Evolutionary conservation across 2,329 filamentous ascomycete genomes (phyloP).

Genomic region (Epicoccum nigrum): DNA sequence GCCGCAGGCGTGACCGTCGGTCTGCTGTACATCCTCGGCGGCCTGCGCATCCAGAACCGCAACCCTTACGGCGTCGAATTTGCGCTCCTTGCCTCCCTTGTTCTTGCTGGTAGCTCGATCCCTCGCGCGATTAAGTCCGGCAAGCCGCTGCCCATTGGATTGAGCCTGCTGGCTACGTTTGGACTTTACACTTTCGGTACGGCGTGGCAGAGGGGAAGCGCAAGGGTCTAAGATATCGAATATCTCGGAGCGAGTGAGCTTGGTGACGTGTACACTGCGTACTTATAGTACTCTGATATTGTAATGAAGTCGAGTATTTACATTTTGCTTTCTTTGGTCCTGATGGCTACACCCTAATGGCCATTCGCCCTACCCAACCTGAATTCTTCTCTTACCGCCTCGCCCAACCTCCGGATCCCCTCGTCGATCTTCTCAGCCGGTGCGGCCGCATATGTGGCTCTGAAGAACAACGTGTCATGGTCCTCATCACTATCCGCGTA

Average conservation of each 20-base stretch:
- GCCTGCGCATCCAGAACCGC: slow-evolving; percentile 74
- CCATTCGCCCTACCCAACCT: slow-evolving; percentile 43
- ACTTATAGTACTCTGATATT: no score
- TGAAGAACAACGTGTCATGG: slow-evolving; percentile 77
- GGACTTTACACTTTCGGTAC: slow-evolving; percentile 81
- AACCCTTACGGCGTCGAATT: slow-evolving; percentile 86
- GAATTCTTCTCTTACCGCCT: slow-evolving; percentile 70
- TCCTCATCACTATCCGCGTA: slow-evolving; percentile 69
- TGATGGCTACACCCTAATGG: neutral
- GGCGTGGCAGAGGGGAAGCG: slow-evolving; percentile 55
- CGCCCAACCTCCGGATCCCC: slow-evolving; percentile 68
- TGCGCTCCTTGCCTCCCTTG: slow-evolving; percentile 82
- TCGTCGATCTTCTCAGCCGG: slow-evolving; percentile 58
- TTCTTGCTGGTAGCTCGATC: slow-evolving; percentile 83
- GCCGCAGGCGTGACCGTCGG: slow-evolving; percentile 86
- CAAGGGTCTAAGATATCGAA: slow-evolving; percentile 1
- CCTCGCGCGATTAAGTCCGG: slow-evolving; percentile 81
- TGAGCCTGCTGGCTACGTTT: slow-evolving; percentile 80
- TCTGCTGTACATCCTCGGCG: slow-evolving; percentile 76
- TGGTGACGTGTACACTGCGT: neutral
- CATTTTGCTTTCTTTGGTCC: neutral
- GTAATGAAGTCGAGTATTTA: neutral
- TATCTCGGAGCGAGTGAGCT: neutral
- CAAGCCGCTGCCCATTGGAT: slow-evolving; percentile 82
- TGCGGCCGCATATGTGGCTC: slow-evolving; percentile 87